These are phyloP conservation scores for Cutaneotrichosporon sp. DNA, from an alignment of 1,284 basidiomycete species.

Conservation along the genomic window DNA sequence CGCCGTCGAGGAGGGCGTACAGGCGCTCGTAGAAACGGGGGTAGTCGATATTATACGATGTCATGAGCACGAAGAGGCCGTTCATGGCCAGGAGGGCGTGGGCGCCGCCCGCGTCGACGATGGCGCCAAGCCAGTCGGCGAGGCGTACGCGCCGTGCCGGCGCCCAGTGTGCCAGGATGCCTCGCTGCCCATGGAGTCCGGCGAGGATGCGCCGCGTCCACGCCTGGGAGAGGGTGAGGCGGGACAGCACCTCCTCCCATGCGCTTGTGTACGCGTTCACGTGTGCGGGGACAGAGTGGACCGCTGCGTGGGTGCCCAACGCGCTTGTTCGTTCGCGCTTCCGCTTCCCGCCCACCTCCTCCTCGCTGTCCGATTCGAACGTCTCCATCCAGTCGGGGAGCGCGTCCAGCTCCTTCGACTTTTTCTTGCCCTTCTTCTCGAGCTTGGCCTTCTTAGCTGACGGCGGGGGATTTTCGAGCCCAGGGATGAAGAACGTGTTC, in stretches of 20 bases:
- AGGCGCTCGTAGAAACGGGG: conserved; percentile 93
- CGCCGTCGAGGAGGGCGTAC: conserved; percentile 78
- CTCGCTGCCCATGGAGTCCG: conserved; percentile 40
- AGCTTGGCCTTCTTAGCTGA: conserved; percentile 40
- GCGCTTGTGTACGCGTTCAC: conserved; percentile 31
- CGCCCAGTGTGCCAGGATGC: conserved; percentile 43
- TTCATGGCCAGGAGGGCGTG: conserved; percentile 89
- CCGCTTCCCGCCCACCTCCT: conserved; percentile 33
- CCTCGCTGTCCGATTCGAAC: conserved; percentile 51
- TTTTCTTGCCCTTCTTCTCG: conserved; percentile 48
- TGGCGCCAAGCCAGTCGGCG: conserved; percentile 90
- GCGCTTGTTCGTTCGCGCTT: conserved; percentile 34
- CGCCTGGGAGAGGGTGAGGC: conserved; percentile 25
- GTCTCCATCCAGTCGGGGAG: conserved; percentile 49
- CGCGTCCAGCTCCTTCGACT: conserved; percentile 35
- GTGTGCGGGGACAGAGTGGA: conserved; percentile 34
- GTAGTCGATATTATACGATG: conserved; percentile 92
- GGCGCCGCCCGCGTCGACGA: conserved; percentile 79
- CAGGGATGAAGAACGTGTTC: conserved; percentile 78
- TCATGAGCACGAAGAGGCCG: conserved; percentile 84
- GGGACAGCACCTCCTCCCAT: conserved; percentile 34
- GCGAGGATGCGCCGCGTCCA: conserved; percentile 41
- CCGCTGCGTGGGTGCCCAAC: conserved; percentile 32
- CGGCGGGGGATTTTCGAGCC: conserved; percentile 57
- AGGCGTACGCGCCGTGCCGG: conserved; percentile 60